A percentile compares a stretch with the other conserved stretches of the same genome.
These are phyloP conservation scores for Usnea hakonensis DNA, from an alignment of 495 filamentous ascomycete species.

Conservation along the genomic window DNA sequence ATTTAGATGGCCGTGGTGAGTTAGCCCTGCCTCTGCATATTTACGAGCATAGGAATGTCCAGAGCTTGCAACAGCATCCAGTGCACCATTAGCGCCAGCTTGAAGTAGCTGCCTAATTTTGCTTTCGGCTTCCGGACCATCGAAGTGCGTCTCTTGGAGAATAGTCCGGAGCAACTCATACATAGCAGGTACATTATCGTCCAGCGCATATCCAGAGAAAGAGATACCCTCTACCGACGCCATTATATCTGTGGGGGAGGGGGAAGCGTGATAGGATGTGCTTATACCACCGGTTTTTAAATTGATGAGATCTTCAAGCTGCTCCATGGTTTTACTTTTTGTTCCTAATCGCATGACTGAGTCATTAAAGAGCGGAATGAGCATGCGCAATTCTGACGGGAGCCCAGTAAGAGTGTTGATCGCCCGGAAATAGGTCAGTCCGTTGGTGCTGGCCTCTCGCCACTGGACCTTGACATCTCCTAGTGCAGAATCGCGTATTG, in stretches of 20 bases:
- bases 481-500: constrained; percentile 58
- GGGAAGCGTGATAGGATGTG: constrained; percentile 66
- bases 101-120: constrained; percentile 82
- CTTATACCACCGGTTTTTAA: constrained; percentile 91
- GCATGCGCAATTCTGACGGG: constrained; percentile 73
- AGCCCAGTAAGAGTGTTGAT: constrained; percentile 71
- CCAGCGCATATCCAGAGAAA: constrained; percentile 76
- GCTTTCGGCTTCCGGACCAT: constrained; percentile 65
- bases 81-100: constrained; percentile 76
- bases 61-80: constrained; percentile 79
- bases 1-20: constrained; percentile 55
- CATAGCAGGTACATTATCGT: constrained; percentile 84
- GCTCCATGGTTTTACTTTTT: constrained; percentile 78
- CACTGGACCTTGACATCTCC: constrained; percentile 70
- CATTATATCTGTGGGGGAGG: constrained; percentile 62
- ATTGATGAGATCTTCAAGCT: constrained; percentile 91
- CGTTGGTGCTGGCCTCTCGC: constrained; percentile 89
- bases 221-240: constrained; percentile 70
- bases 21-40: constrained; percentile 73
- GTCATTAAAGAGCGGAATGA: constrained; percentile 88
- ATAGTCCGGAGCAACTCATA: constrained; percentile 75
- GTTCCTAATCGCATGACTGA: constrained; percentile 90
- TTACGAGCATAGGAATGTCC: constrained; percentile 79
- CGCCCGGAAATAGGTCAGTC: constrained; percentile 90
- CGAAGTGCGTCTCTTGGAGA: constrained; percentile 81